Conservation (phyloP, 1,139 yeast species). For the Yamadazyma taylorii region DNA sequence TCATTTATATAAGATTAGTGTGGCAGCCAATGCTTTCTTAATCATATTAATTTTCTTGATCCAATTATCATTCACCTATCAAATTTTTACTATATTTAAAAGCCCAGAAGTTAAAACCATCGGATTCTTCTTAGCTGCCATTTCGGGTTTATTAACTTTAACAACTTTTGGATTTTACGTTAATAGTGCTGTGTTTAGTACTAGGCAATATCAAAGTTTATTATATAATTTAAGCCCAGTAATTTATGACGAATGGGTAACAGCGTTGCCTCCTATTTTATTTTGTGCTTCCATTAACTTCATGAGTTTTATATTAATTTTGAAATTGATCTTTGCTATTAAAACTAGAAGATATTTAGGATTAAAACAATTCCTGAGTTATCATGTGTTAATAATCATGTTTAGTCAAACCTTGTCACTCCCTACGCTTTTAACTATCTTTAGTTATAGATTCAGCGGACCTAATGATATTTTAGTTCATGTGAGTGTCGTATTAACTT, state of each 20-base stretch:
- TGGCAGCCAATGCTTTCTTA: conserved; percentile 61
- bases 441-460: conserved; percentile 37
- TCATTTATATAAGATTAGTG: conserved; percentile 37
- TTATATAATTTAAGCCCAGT: conserved; percentile 12
- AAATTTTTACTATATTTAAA: conserved; percentile 66
- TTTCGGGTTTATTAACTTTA: conserved; percentile 46
- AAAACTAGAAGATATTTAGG: conserved; percentile 75
- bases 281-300: conserved; percentile 69
- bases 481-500: conserved; percentile 35
- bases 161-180: conserved; percentile 57
- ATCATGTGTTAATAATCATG: conserved; percentile 80
- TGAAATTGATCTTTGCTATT: conserved; percentile 67
- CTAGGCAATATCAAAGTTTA: conserved; percentile 16
- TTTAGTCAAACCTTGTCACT: conserved; percentile 76
- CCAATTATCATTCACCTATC: conserved; percentile 67
- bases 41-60: conserved; percentile 58
- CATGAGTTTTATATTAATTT: conserved; percentile 56
- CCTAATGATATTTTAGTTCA: conserved; percentile 19
- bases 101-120: conserved; percentile 44
- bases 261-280: conserved; percentile 56
- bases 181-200: conserved; percentile 23
- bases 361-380: conserved; percentile 73
- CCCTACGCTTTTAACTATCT: conserved; percentile 68
- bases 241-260: conserved; percentile 26
- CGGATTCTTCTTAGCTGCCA: conserved; percentile 38